Percentiles rank a stretch among this genome's conserved stretches.
Evolutionary conservation across 306 rosid genomes (phyloP).

Genomic region (Cucurbita moschata): DNA sequence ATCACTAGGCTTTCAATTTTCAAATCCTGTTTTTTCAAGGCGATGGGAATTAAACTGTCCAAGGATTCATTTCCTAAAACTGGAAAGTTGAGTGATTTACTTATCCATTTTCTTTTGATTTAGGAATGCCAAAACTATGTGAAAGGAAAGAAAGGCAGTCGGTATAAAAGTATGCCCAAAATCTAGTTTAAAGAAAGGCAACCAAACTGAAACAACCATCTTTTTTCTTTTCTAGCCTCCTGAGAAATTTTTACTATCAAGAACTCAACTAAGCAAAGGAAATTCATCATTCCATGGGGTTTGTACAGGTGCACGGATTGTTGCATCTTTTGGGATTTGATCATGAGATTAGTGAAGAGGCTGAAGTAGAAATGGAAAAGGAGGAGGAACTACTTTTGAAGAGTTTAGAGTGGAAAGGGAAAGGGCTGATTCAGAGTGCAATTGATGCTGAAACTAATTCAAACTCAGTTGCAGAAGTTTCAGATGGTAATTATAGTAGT

Average conservation of each 20-base stretch:
- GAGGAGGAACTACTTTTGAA: conserved; percentile 67
- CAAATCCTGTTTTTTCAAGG: not conserved
- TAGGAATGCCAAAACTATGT: not conserved
- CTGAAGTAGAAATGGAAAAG: conserved; percentile 81
- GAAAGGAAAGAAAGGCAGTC: not conserved
- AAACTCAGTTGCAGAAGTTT: conserved; percentile 17
- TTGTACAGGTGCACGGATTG: conserved; percentile 68
- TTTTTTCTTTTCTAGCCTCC: not conserved
- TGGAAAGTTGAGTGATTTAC: not conserved
- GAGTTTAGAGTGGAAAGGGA: conserved; percentile 77
- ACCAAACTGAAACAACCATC: not conserved
- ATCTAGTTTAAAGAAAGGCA: not conserved
- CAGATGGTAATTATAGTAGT: conserved; percentile 30
- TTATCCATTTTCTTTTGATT: not conserved
- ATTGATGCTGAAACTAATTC: conserved; percentile 29
- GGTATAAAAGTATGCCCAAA: not conserved
- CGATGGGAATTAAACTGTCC: not conserved
- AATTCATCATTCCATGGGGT: conserved; percentile 3
- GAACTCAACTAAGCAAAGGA: not conserved
- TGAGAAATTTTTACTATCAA: not conserved
- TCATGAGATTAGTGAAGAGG: conserved; percentile 76
- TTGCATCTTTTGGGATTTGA: conserved; percentile 88
- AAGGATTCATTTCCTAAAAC: not conserved
- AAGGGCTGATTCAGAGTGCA: conserved; percentile 76
- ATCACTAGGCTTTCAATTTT: not conserved